Base-by-base conservation (phyloP, 2,329 filamentous ascomycete genomes). In the Myriosclerotinia duriaeana region DNA sequence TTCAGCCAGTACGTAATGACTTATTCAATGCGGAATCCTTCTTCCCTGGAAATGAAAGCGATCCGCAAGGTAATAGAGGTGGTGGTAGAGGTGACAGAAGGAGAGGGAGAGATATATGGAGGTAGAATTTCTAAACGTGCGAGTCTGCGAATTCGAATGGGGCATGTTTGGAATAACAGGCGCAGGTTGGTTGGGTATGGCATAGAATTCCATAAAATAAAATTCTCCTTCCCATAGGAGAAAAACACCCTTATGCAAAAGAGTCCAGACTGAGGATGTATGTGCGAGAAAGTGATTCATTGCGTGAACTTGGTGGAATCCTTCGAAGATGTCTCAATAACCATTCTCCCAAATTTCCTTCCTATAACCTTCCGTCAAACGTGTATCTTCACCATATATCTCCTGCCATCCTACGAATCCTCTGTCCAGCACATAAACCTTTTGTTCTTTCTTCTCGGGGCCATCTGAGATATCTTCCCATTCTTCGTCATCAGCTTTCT, bases 401-500 rank as follows among this genome's bases (percentile, higher is more conserved):
- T 96, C 88, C 83, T 97, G 93, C 95, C 95, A 99, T 66, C 89
- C 86, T 17, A 87, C 85, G 76, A 98, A 99, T 0, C 95, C 95
- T 0, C 87, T 84, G 61, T 96, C 90, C 3, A 98, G 81, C 8
- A 98, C 87, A 77, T 85, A 90, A 6, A 98, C 89, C 73, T 87
- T 86, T 80, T 97, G 94, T 46, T 78, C 72, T 62, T 75, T 75
- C 9, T 62, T 67, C 15, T 69, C 71, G 48, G 70, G 72, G 22
- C 76, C 71, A 26, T 69, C 71, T 17, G 61, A 72, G 30, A 72
- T 73, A 42, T 70, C 72, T 61, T 71, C 71, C 74, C 79, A 73
- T 69, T 69, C 72, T 74, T 80, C 73, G 71, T 72, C 69, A 70
- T 75, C 71, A 58, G 68, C 71, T 46, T 69, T 42, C 53, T 53